phyloP scores from a whole-genome alignment of 352 stramenopile genomes.

The Phytopythium boreale region DNA sequence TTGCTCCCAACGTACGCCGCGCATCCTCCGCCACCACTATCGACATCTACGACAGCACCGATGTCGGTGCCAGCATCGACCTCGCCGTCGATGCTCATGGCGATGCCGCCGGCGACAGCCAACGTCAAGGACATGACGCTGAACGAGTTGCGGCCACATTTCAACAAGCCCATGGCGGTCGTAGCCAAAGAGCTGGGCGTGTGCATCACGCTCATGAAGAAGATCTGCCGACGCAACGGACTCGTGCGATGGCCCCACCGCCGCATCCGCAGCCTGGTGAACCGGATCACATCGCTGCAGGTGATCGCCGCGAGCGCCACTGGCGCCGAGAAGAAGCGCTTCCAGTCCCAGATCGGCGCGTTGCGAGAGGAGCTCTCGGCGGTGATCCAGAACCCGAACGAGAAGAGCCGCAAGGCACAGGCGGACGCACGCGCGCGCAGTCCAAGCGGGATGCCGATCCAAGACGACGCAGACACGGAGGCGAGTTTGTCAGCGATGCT shows the following conservation, averaged over 20 bases:
- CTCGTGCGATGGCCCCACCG: constrained; percentile 80
- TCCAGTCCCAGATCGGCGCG: constrained; percentile 54
- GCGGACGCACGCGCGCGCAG: constrained; percentile 45
- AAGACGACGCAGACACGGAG: constrained; percentile 10
- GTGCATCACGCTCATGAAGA: constrained; percentile 88
- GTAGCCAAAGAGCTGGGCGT: constrained; percentile 81
- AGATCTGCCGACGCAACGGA: constrained; percentile 82
- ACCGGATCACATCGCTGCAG: constrained; percentile 76
- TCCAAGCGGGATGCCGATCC: constrained; percentile 14
- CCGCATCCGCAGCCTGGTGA: constrained; percentile 77
- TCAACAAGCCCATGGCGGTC: constrained; percentile 83
- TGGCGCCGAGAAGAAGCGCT: constrained; percentile 53
- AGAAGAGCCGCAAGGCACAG: constrained; percentile 80
- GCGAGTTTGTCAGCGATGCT: constrained; percentile 8
- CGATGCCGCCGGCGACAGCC: constrained; percentile 5
- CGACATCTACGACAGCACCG: constrained; percentile 36
- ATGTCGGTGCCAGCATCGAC: not conserved
- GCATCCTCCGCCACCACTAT: constrained; percentile 22
- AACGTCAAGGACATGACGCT: constrained; percentile 79
- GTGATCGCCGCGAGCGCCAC: constrained; percentile 49
- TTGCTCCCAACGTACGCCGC: constrained; percentile 38
- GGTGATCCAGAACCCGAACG: constrained; percentile 84
- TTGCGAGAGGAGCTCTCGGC: constrained; percentile 66
- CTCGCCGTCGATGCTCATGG: constrained; percentile 3
- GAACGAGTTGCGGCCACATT: constrained; percentile 77